phyloP scores from a whole-genome alignment of 257 asterid genomes.

The Nicotiana tabacum region DNA sequence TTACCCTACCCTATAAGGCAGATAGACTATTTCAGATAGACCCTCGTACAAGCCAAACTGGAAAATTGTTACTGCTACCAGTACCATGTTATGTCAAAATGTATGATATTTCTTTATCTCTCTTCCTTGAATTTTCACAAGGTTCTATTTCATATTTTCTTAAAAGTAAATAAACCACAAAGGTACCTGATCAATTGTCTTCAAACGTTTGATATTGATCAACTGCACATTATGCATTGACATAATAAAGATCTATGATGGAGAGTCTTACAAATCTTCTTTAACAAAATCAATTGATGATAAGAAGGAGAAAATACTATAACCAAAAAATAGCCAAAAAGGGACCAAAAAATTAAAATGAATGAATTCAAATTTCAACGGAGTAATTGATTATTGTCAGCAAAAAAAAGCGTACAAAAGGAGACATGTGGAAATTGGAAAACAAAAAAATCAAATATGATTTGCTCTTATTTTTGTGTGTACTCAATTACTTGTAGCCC shows the following conservation, averaged over 20 bases:
- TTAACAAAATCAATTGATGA: neutral
- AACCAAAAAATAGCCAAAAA: neutral
- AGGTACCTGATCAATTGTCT: too few species aligned
- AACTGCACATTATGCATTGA: too few species aligned
- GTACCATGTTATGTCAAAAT: too few species aligned
- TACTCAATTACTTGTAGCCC: slow-evolving; percentile 10
- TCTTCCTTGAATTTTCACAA: too few species aligned
- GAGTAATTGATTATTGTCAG: neutral
- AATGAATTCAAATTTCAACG: neutral
- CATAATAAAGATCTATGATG: neutral
- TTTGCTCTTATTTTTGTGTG: neutral
- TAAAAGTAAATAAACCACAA: too few species aligned
- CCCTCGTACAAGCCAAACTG: too few species aligned
- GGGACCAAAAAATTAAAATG: neutral
- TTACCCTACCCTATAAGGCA: too few species aligned
- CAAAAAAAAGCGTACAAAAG: neutral
- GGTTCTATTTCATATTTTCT: too few species aligned
- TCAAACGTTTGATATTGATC: too few species aligned
- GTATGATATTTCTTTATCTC: too few species aligned
- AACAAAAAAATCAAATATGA: neutral
- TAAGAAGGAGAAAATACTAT: neutral
- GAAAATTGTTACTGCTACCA: too few species aligned
- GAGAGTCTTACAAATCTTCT: neutral
- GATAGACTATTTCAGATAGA: too few species aligned
- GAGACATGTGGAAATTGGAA: neutral